phyloP scores from a whole-genome alignment of 2,329 filamentous ascomycete genomes.

The Penicillium brasilianum region DNA sequence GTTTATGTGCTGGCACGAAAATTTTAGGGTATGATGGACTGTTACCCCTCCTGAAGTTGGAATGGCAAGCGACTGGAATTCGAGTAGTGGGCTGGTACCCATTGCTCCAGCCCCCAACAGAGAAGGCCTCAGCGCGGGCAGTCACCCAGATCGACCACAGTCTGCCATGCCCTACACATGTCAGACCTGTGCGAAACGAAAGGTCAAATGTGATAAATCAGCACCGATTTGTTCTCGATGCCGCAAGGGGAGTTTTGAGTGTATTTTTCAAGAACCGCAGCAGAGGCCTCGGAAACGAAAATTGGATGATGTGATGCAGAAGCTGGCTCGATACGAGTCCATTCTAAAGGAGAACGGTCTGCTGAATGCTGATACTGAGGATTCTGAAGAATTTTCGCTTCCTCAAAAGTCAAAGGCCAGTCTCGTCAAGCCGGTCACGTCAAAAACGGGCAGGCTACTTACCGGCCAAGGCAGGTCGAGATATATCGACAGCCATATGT shows the following conservation, averaged over 20 bases:
- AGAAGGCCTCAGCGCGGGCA: not conserved
- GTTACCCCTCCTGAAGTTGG: not conserved
- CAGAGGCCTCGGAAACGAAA: constrained; percentile 21
- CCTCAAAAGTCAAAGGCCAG: not conserved
- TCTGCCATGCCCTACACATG: constrained; percentile 12
- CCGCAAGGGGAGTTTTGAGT: constrained; percentile 18
- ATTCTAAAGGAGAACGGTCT: constrained; percentile 22
- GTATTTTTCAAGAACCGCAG: constrained; percentile 13
- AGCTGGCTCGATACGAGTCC: constrained; percentile 27
- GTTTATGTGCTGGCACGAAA: not conserved
- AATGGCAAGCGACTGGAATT: not conserved
- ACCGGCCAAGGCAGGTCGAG: constrained; percentile 42
- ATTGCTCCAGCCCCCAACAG: constrained; percentile 2
- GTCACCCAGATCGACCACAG: not conserved
- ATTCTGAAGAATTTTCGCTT: not conserved
- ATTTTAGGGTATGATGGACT: not conserved
- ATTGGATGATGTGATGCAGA: constrained; percentile 27
- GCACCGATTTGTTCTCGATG: constrained; percentile 18
- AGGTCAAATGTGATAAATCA: constrained; percentile 24
- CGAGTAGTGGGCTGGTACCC: constrained; percentile 3
- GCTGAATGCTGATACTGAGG: constrained; percentile 1
- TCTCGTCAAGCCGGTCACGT: not conserved
- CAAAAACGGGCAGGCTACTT: constrained; percentile 9
- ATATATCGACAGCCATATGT: constrained; percentile 48
- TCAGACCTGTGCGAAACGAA: constrained; percentile 19